Base-by-base conservation (phyloP, 1,139 yeast genomes). In the Pichia sp. region DNA sequence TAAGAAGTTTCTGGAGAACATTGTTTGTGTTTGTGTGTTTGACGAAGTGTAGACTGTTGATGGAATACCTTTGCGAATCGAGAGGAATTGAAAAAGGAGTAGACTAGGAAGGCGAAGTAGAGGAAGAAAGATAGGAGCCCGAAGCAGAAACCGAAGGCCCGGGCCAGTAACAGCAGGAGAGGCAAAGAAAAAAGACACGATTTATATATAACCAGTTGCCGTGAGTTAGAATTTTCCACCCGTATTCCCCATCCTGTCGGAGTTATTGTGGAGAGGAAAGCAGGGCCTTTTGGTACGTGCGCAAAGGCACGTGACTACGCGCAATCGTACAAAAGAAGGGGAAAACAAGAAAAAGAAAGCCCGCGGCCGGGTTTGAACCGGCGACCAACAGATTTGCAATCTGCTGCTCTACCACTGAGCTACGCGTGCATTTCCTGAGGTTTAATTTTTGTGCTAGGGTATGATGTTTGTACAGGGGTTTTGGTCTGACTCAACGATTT, bases 401-500 rank as follows among this genome's bases (percentile, higher is more conserved):
- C 88, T 83, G 85, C 87, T 83, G 87, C 89, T 87, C 87, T 83
- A 83, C 88, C 88, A 80, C 88, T 83, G 87, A 87, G 88, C 88
- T 87, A 83, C 56, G 48, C 61, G 60, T 56, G 61, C 62, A n/a
- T 43, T 48, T 44, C 5, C 41, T 22, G 18, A 31, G 25, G 19
- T 31, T 30, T 10, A 30, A 16, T 6, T 16, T 44, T 44, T n/a
- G 18, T 3, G 37, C 18, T 34, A 13, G 13, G 19, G 6, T 34
- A 13, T 34, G 19, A 18, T 13, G 16, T 6, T 18, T 12, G 18
- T 13, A n/a, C 10, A 31, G n/a, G n/a, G n/a, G n/a, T n/a, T n/a
- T n/a, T n/a, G n/a, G n/a, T n/a, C n/a, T n/a, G n/a, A n/a, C n/a
- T n/a, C n/a, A n/a, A n/a, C n/a, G n/a, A n/a, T n/a, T n/a, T n/a